These are phyloP conservation scores for Cryptosporidium xiaoi DNA, from an alignment of 169 alveolate genomes.

Conservation along the genomic window DNA sequence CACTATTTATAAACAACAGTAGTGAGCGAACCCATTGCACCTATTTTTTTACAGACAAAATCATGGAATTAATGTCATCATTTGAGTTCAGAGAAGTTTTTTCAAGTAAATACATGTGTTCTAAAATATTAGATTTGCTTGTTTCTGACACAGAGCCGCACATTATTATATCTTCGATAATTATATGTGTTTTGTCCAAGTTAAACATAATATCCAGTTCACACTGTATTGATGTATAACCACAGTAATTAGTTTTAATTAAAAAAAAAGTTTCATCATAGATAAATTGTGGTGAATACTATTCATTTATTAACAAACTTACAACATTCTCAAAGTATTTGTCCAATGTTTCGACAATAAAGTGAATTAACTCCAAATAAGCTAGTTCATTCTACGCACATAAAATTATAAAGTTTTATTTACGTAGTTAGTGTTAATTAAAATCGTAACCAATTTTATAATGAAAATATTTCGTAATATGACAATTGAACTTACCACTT, in stretches of 20 bases:
- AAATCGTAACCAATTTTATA: not conserved
- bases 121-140: slow-evolving; percentile 89
- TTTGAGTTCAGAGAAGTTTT: slow-evolving; percentile 43
- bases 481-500: slow-evolving; percentile 50
- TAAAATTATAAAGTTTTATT: not conserved
- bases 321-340: slow-evolving; percentile 95
- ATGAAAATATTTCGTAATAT: not conserved
- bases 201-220: slow-evolving; percentile 96
- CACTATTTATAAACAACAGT: no score
- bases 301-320: slow-evolving; percentile 1
- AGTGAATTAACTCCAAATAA: slow-evolving; percentile 96
- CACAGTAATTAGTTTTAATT: not conserved
- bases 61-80: slow-evolving; percentile 69
- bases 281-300: no score
- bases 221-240: slow-evolving; percentile 63
- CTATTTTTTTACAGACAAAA: slow-evolving; percentile 34
- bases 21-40: no score
- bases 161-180: slow-evolving; percentile 96
- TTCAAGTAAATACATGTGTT: slow-evolving; percentile 76
- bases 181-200: slow-evolving; percentile 97
- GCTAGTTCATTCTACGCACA: slow-evolving; percentile 92
- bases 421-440: not conserved
- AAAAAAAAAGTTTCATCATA: not conserved
- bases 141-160: slow-evolving; percentile 94
- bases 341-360: slow-evolving; percentile 96